Conservation (phyloP, 2,329 filamentous ascomycete genomes). For the Magnaporthiopsis rhizophila region DNA sequence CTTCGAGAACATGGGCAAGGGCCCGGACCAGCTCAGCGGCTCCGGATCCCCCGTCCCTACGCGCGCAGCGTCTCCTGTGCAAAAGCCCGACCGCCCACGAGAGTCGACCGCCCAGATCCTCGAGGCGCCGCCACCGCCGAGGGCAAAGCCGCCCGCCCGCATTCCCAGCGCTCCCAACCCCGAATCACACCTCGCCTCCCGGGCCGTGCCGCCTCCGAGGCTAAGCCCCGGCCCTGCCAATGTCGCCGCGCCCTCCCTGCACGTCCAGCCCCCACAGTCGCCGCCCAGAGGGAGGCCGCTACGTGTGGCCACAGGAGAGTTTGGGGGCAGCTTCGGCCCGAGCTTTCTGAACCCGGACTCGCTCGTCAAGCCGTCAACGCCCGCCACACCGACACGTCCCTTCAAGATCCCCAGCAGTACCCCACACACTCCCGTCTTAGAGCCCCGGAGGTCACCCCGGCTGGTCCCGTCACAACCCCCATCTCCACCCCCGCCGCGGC, state of each 20-base stretch:
- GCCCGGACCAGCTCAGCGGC: conserved; percentile 24
- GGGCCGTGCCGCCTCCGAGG: conserved; percentile 17
- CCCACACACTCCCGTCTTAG: conserved; percentile 39
- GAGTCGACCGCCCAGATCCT: conserved; percentile 30
- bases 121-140: conserved; percentile 21
- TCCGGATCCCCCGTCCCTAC: conserved; percentile 9
- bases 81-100: conserved; percentile 35
- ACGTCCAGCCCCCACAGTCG: conserved; percentile 62
- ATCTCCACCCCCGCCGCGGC: conserved; percentile 55
- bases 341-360: conserved; percentile 41
- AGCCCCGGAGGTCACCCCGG: conserved; percentile 40
- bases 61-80: conserved; percentile 28
- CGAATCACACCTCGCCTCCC: background rate
- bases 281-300: conserved; percentile 45
- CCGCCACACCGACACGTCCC: conserved; percentile 33
- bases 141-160: conserved; percentile 22
- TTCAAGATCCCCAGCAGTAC: conserved; percentile 49
- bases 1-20: conserved; percentile 67
- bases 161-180: background rate
- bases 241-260: conserved; percentile 52
- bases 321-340: conserved; percentile 16
- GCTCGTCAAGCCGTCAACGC: conserved; percentile 30
- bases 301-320: conserved; percentile 29
- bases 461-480: conserved; percentile 43
- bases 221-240: conserved; percentile 32